phyloP scores from a whole-genome alignment of 495 filamentous ascomycete genomes.

The Penicillium herquei region DNA sequence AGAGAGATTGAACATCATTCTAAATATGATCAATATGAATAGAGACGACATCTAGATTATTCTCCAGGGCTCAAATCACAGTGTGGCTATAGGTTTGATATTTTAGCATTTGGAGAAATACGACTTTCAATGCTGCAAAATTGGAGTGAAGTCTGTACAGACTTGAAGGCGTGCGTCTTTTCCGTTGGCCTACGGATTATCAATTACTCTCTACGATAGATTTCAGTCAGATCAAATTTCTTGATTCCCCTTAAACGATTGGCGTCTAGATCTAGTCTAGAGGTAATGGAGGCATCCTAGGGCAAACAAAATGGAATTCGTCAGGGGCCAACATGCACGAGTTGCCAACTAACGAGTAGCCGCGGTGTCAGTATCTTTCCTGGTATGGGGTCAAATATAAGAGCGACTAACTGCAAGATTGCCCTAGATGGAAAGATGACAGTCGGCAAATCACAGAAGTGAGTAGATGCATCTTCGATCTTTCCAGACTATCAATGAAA shows the following conservation, averaged over 20 bases:
- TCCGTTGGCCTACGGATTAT: background rate
- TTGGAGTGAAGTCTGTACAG: no score
- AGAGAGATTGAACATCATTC: no score
- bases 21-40: no score
- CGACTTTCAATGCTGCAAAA: no score
- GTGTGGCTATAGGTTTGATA: no score
- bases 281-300: background rate
- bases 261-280: background rate
- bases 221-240: background rate
- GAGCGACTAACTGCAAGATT: background rate
- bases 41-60: no score
- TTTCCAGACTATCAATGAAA: background rate
- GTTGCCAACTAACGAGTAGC: background rate
- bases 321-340: slow-evolving; percentile 1
- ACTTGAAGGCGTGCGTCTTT: no score
- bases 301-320: slow-evolving; percentile 4
- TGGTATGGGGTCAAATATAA: background rate
- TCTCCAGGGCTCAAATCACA: no score
- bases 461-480: background rate
- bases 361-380: background rate
- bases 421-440: background rate
- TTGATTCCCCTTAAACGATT: background rate
- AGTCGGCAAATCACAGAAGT: background rate
- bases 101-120: no score
- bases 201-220: background rate